Conservation (phyloP, 2,329 filamentous ascomycete species). For the Aspergillus latus region DNA sequence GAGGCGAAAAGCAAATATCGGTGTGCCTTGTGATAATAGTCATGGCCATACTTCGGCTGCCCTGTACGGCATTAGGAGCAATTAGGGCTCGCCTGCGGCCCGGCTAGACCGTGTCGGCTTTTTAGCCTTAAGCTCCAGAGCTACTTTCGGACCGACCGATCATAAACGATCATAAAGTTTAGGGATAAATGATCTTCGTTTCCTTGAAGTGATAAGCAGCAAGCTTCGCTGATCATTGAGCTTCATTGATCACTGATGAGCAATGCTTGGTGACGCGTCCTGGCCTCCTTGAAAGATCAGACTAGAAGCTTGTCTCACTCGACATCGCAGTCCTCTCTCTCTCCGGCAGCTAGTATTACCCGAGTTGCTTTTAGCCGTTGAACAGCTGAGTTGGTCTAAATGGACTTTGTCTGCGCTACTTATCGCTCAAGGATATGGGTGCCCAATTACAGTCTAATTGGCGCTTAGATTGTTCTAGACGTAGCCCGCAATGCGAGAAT, state of each 20-base stretch:
- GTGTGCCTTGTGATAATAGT: background rate
- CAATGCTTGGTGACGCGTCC: background rate
- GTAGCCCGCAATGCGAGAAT: no score
- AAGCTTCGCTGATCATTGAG: background rate
- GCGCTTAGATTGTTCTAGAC: background rate
- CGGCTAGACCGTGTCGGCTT: background rate
- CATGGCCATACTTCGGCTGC: no score
- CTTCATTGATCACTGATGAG: background rate
- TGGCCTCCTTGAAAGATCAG: background rate
- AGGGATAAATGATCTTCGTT: background rate
- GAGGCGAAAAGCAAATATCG: background rate
- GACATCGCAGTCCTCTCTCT: no score
- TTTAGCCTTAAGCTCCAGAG: background rate
- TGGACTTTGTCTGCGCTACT: no score
- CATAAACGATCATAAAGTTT: background rate
- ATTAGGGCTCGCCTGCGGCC: background rate
- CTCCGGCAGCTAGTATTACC: background rate
- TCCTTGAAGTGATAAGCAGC: background rate
- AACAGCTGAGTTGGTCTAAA: background rate
- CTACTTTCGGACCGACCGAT: background rate
- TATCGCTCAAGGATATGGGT: background rate
- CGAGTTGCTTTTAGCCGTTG: background rate
- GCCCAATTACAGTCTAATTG: background rate
- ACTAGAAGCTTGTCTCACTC: background rate
- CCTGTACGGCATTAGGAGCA: background rate